phyloP scores from a whole-genome alignment of 768 basidiomycete genomes.

The Podaxis sp. region DNA sequence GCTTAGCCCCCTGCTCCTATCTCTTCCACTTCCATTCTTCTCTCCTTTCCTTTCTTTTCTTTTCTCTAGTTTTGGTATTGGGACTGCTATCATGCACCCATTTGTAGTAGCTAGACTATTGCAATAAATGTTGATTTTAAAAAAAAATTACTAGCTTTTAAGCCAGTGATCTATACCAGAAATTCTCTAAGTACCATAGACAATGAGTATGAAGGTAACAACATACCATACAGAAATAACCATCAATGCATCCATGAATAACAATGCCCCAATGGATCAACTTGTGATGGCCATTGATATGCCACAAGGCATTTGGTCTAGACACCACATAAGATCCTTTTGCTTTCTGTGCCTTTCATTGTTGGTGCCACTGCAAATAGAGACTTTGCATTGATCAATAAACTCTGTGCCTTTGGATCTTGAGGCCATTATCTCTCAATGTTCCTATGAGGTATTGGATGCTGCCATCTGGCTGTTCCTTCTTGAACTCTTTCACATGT shows the following conservation, averaged over 20 bases:
- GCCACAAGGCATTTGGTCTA: slow-evolving; percentile 28
- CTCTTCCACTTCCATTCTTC: too few relatives aligned
- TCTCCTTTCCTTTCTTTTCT: too few relatives aligned
- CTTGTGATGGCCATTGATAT: slow-evolving; percentile 36
- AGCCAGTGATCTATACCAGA: too few relatives aligned
- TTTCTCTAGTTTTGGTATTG: too few relatives aligned
- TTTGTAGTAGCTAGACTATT: too few relatives aligned
- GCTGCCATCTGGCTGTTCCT: neutral
- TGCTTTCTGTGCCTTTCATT: neutral
- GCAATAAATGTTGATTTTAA: too few relatives aligned
- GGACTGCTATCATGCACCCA: too few relatives aligned
- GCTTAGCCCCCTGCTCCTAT: too few relatives aligned
- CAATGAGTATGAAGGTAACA: neutral
- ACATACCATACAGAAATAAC: slow-evolving; percentile 28
- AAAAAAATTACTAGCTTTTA: too few relatives aligned
- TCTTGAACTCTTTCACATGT: slow-evolving; percentile 14
- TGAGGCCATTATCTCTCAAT: neutral
- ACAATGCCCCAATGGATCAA: slow-evolving; percentile 34
- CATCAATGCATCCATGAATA: slow-evolving; percentile 37
- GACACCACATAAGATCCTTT: neutral
- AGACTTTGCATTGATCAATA: neutral
- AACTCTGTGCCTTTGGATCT: neutral
- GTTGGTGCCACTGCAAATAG: too few relatives aligned
- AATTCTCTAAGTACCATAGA: too few relatives aligned
- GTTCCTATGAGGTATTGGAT: neutral